Evolutionary conservation across 441 rosid genomes (phyloP), one percentile per base, ranked within the genome.

Genomic region (Eruca vesicaria): DNA sequence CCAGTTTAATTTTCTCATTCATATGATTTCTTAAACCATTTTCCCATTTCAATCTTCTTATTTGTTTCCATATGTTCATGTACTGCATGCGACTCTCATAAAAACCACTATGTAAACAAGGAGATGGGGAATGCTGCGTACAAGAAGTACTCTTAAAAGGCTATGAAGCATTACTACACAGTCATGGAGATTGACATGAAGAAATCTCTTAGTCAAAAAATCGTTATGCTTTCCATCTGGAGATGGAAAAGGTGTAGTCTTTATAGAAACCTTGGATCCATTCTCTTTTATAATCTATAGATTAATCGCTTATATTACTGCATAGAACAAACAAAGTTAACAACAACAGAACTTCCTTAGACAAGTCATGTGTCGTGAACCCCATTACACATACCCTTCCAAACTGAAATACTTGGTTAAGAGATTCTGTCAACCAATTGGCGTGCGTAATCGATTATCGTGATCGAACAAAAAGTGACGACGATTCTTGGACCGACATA

Each of bases 341-440:
- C n/a, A 38, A 38, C 11, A 38, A 35, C n/a, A n/a, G n/a, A n/a
- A n/a, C n/a, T n/a, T n/a, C n/a, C n/a, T n/a, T n/a, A n/a, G n/a
- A n/a, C n/a, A n/a, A n/a, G n/a, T n/a, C n/a, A n/a, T n/a, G n/a
- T n/a, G n/a, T n/a, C n/a, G n/a, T n/a, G n/a, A n/a, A n/a, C n/a
- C 26, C 26, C 26, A 23, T 23, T 23, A 1, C 1, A 23, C 26
- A 23, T 23, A 3, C 2, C 26, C 2, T 23, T 23, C 2, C 3
- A 23, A 23, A 23, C 3, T 1, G 26, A 23, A 23, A 23, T 3
- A 23, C 2, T 23, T 23, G 26, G 26, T 23, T 23, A 1, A 60
- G 82, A 74, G 72, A 85, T 84, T 87, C 63, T 77, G 67, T 88
- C 89, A 71, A 89, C 87, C 88, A 88, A 6, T 35, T 82, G 81